These are phyloP conservation scores for Thuidium tamariscinum DNA, from an alignment of 225 moss, liverwort and hornwort genomes.

Conservation along the genomic window DNA sequence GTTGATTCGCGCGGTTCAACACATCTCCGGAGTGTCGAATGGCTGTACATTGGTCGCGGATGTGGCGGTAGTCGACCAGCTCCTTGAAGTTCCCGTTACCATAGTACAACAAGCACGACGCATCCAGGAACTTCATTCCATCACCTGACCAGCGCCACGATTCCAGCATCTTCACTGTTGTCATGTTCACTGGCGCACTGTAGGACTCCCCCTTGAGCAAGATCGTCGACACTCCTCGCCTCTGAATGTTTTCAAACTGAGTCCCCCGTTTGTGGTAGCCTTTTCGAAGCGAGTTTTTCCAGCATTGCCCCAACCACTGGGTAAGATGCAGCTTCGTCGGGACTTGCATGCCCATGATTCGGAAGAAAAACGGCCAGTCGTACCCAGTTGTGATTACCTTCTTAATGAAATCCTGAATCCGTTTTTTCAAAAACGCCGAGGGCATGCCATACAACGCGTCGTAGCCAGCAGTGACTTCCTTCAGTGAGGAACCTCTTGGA, in stretches of 20 bases:
- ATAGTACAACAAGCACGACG: background rate
- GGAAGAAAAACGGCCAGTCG: background rate
- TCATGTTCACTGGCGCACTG: background rate
- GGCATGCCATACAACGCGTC: background rate
- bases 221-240: background rate
- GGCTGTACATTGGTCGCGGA: background rate
- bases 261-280: background rate
- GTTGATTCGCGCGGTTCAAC: background rate
- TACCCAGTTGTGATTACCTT: background rate
- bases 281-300: background rate
- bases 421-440: background rate
- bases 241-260: background rate
- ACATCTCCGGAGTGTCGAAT: background rate
- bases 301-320: constrained; percentile 1
- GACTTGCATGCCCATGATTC: background rate
- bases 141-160: background rate
- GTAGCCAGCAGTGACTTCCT: background rate
- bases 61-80: background rate
- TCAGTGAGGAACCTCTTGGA: background rate
- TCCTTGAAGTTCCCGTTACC: background rate
- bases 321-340: background rate
- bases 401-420: background rate
- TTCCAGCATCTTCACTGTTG: background rate
- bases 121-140: background rate
- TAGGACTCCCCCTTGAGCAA: background rate